phyloP scores from a whole-genome alignment of 2,329 filamentous ascomycete species.

The Ascochyta koolunga region DNA sequence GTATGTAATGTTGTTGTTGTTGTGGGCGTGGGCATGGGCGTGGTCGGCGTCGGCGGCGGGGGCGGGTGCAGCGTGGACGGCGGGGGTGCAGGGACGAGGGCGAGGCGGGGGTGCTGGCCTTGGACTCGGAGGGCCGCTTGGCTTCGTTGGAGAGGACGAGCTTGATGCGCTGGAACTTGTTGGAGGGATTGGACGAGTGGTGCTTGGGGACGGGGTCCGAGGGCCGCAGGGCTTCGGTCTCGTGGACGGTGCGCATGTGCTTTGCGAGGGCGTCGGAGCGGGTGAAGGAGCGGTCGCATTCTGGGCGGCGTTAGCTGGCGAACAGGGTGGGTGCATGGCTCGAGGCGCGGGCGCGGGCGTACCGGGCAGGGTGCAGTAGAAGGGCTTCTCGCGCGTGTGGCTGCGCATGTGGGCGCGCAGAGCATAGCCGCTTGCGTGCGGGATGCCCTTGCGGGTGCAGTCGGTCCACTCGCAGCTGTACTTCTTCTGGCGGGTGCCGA shows the following conservation, averaged over 20 bases:
- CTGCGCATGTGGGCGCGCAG: constrained; percentile 97
- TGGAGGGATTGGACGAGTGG: constrained; percentile 53
- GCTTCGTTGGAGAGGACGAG: constrained; percentile 50
- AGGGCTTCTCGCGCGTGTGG: constrained; percentile 97
- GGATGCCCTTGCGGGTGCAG: constrained; percentile 84
- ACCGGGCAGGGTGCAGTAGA: constrained; percentile 95
- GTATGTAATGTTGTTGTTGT: constrained; percentile 65
- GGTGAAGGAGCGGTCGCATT: constrained; percentile 97
- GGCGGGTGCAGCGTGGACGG: constrained; percentile 26
- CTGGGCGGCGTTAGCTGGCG: constrained; percentile 54
- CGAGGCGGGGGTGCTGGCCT: constrained; percentile 43
- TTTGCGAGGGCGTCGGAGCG: constrained; percentile 94
- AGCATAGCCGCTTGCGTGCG: constrained; percentile 94
- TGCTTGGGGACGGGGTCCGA: constrained; percentile 74
- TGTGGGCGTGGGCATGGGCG: too few relatives aligned
- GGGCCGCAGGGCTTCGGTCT: constrained; percentile 89
- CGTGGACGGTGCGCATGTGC: constrained; percentile 98
- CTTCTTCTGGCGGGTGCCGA: constrained; percentile 90
- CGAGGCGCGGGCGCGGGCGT: constrained; percentile 37
- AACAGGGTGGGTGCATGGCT: neutral
- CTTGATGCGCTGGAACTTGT: constrained; percentile 54
- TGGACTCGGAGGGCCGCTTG: constrained; percentile 38
- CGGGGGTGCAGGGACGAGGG: constrained; percentile 39
- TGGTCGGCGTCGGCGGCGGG: constrained; percentile 51
- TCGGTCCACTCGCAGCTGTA: constrained; percentile 98